Evolutionary conservation across 306 rosid genomes (phyloP), one percentile per base, ranked within the genome.

Genomic region (Sechiopsis laciniata): DNA sequence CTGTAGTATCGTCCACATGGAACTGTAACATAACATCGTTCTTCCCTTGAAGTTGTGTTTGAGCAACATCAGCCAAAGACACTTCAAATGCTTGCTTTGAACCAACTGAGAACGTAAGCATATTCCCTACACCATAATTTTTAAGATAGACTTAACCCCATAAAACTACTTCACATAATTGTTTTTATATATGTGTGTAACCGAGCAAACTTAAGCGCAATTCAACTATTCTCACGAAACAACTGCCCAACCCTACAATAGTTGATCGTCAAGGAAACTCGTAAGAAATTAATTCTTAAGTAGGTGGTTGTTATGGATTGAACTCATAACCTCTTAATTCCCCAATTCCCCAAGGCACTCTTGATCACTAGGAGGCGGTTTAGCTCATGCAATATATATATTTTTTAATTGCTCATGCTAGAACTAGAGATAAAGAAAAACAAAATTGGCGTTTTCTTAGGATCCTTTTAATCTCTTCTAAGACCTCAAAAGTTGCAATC

Each of bases 11-110:
- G 83, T 95, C 97, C 76, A 95, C 99, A 8, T 95, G 99, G 76
- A 95, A 95, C 85, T 91, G 96, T 85, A 95, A 83, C 53, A 87
- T 83, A 57, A 91, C 99, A 45, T 95, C 99, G 78, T 88, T 91
- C 86, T 95, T 95, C 67, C 99, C 99, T 82, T 88, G 96, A 82
- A 89, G 95, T 74, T 89, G 91, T 58, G 97, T 91, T 82, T 95
- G 97, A 55, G 96, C 85, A 77, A 95, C 99, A 81, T 95, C 99
- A 3, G 99, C 97, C 67, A 95, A 80, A 84, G 99, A 95, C 61
- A 91, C 95, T 81, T 95, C 99, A 83, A 95, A 95, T 74, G 96
- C 96, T 91, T 95, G 99, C 85, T 89, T 95, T 22, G 95, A 83
- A 77, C 90, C 95, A 84, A 88, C 92, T 89, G 84, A 71, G 82